phyloP scores from a whole-genome alignment of 164 flowering plant species.

The Litsea cubeba region DNA sequence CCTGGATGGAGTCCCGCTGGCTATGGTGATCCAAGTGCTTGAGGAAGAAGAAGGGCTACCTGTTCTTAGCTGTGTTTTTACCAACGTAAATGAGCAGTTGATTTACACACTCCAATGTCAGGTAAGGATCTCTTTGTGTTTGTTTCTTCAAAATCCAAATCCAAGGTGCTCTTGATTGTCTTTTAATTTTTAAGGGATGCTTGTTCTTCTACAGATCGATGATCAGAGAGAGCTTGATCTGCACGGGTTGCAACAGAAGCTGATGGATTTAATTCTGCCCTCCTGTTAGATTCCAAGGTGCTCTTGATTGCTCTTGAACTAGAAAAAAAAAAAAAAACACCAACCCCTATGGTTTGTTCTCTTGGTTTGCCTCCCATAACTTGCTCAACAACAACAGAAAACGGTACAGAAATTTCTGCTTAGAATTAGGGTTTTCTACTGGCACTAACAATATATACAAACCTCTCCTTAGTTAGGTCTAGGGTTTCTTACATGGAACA shows the following conservation, averaged over 20 bases:
- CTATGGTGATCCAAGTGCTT: conserved; percentile 28
- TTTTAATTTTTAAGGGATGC: not conserved
- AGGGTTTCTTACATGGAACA: too few relatives aligned
- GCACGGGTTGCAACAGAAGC: conserved; percentile 9
- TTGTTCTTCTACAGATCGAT: not conserved
- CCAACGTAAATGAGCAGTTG: conserved; percentile 23
- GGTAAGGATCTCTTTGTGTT: conserved; percentile 19
- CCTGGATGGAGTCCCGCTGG: conserved; percentile 18
- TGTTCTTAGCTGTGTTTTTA: conserved; percentile 30
- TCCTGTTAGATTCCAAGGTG: not conserved
- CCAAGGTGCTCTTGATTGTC: too few relatives aligned
- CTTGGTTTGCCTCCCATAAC: not conserved
- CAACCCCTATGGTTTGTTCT: not conserved
- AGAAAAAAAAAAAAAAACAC: too few relatives aligned
- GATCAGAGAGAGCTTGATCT: conserved; percentile 1
- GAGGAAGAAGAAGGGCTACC: conserved; percentile 31
- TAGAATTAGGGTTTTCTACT: not conserved
- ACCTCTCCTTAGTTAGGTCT: too few relatives aligned
- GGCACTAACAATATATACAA: too few relatives aligned
- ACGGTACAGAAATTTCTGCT: not conserved
- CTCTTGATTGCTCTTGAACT: too few relatives aligned
- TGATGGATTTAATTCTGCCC: conserved; percentile 3
- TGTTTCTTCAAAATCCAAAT: not conserved
- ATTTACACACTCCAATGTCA: conserved; percentile 34
- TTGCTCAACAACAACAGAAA: not conserved